These are phyloP conservation scores for Trichoderma erinaceum DNA, from an alignment of 495 filamentous ascomycete genomes.

Conservation along the genomic window DNA sequence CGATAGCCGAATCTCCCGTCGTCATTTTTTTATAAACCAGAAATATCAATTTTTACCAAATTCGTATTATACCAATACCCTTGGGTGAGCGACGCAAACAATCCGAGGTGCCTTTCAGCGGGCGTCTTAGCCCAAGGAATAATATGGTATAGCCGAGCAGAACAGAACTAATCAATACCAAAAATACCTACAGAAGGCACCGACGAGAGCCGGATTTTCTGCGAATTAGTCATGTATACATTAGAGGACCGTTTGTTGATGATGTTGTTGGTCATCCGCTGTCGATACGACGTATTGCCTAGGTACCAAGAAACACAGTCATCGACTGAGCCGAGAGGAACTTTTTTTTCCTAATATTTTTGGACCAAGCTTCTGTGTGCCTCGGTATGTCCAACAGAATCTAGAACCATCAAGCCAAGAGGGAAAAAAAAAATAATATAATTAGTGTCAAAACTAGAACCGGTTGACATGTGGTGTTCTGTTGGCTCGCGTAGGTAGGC, in stretches of 20 bases:
- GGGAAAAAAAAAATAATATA: no score
- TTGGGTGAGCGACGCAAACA: background rate
- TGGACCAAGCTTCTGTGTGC: background rate
- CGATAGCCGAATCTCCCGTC: constrained; percentile 2
- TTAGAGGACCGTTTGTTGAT: background rate
- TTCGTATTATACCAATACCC: no score
- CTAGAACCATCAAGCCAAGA: no score
- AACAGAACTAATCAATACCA: background rate
- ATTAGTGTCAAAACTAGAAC: no score
- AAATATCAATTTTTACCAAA: background rate
- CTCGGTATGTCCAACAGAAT: background rate
- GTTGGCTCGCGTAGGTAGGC: no score
- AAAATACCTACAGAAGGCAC: no score
- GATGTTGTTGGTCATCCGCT: background rate
- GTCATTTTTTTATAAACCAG: background rate
- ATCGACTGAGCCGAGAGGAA: background rate
- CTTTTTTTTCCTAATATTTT: background rate
- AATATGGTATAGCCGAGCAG: background rate
- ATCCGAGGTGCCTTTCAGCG: background rate
- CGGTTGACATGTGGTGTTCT: no score
- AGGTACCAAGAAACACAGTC: background rate
- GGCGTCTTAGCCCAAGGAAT: background rate
- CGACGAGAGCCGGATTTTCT: no score
- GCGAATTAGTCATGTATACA: no score
- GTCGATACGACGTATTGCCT: background rate